phyloP scores from a whole-genome alignment of 2,329 filamentous ascomycete genomes.

The Colletotrichum costaricense region DNA sequence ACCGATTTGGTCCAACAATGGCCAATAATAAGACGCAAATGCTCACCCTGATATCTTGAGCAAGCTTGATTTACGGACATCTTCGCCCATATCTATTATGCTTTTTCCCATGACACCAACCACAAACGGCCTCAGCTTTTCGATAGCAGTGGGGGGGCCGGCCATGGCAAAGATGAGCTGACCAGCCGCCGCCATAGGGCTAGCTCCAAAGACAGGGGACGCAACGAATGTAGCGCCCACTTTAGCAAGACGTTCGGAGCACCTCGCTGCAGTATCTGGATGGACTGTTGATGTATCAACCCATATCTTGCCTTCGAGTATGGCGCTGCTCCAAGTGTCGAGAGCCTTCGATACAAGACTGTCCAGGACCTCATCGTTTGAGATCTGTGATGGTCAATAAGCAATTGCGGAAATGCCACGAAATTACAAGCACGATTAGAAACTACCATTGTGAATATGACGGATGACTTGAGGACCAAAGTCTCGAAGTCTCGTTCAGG shows the following conservation, averaged over 20 bases:
- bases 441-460: conserved; percentile 54
- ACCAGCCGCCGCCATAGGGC: conserved; percentile 53
- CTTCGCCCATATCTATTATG: conserved; percentile 54
- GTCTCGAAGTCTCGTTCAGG: conserved; percentile 48
- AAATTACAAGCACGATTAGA: background rate
- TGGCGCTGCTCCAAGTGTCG: background rate
- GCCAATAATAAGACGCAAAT: background rate
- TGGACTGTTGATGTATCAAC: conserved; percentile 43
- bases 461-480: conserved; percentile 48
- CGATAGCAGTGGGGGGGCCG: conserved; percentile 46
- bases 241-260: conserved; percentile 18
- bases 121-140: conserved; percentile 50
- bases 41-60: conserved; percentile 54
- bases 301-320: conserved; percentile 35
- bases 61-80: conserved; percentile 51
- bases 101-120: conserved; percentile 51
- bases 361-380: conserved; percentile 22
- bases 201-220: conserved; percentile 55
- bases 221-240: conserved; percentile 43
- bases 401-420: no score
- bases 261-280: conserved; percentile 42
- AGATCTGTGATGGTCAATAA: conserved; percentile 6
- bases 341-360: conserved; percentile 20
- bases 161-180: conserved; percentile 56
- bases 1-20: background rate